Evolutionary conservation across 1,284 basidiomycete genomes (phyloP).

Genomic region (Ustilago sp.): DNA sequence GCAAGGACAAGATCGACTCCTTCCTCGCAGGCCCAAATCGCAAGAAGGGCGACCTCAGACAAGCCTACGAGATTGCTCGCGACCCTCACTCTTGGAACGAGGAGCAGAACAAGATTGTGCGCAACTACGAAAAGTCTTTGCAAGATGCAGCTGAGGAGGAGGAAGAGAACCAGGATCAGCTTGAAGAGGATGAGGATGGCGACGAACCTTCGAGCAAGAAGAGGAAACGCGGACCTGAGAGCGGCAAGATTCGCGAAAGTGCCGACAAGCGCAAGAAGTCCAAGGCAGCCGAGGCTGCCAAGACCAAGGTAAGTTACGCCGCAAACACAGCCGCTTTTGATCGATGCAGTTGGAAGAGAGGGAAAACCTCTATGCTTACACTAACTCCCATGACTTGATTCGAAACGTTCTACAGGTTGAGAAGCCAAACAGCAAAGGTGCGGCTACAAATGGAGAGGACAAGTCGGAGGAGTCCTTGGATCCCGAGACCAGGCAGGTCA

Average conservation of each 20-base stretch:
- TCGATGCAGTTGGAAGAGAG: not conserved
- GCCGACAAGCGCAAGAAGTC: constrained; percentile 50
- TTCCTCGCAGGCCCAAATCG: constrained; percentile 79
- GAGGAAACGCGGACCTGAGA: constrained; percentile 40
- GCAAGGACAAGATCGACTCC: constrained; percentile 82
- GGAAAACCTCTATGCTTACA: not conserved
- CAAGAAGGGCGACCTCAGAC: constrained; percentile 82
- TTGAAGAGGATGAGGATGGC: constrained; percentile 76
- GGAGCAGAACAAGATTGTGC: constrained; percentile 56
- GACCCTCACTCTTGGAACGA: constrained; percentile 76
- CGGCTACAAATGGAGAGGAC: constrained; percentile 68
- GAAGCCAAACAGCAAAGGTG: constrained; percentile 38
- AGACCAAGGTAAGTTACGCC: constrained; percentile 21
- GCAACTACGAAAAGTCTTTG: constrained; percentile 46
- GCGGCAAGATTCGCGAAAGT: constrained; percentile 45
- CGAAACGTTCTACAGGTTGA: constrained; percentile 5
- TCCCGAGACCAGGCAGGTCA: constrained; percentile 74
- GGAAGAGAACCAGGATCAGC: constrained; percentile 73
- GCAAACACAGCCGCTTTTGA: not conserved
- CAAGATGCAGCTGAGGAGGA: constrained; percentile 75
- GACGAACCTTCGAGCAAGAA: constrained; percentile 72
- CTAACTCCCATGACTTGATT: not conserved
- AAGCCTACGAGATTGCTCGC: constrained; percentile 84
- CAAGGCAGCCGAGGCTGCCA: constrained; percentile 44
- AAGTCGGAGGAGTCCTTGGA: constrained; percentile 73